These are phyloP conservation scores for Corylus americana DNA, from an alignment of 306 rosid genomes.

Conservation along the genomic window DNA sequence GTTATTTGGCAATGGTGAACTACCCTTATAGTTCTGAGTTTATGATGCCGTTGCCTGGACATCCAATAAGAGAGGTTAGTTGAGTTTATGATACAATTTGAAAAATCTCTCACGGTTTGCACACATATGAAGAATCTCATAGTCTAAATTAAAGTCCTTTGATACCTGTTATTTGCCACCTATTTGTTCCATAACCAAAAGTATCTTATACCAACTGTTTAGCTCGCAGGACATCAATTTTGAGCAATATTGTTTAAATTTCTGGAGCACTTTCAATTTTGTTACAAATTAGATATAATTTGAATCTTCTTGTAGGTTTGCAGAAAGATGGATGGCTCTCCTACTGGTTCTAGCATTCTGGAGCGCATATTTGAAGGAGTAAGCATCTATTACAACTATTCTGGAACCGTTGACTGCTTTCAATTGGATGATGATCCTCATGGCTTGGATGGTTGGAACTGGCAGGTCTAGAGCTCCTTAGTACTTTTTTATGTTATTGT, in stretches of 20 bases:
- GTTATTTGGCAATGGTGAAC: constrained; percentile 85
- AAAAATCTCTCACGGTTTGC: constrained; percentile 18
- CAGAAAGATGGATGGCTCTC: constrained; percentile 52
- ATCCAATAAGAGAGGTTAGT: constrained; percentile 78
- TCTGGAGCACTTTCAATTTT: neutral
- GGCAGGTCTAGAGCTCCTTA: constrained; percentile 60
- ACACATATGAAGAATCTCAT: neutral
- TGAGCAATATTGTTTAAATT: neutral
- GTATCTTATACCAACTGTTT: neutral
- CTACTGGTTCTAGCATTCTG: constrained; percentile 55
- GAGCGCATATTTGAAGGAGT: constrained; percentile 72
- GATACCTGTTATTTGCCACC: neutral
- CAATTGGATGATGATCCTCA: constrained; percentile 73
- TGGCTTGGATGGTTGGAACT: constrained; percentile 81
- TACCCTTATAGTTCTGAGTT: constrained; percentile 73
- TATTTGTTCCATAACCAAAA: neutral
- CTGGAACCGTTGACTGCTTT: constrained; percentile 66
- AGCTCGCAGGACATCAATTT: neutral
- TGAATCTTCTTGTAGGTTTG: constrained; percentile 55
- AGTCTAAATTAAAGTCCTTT: neutral
- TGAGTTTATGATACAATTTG: constrained; percentile 15
- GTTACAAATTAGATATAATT: constrained; percentile 5
- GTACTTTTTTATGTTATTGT: constrained; percentile 5
- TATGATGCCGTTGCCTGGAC: constrained; percentile 77
- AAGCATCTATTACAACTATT: constrained; percentile 71